Evolutionary conservation across 306 rosid genomes (phyloP).

Genomic region (Lupinus albus): DNA sequence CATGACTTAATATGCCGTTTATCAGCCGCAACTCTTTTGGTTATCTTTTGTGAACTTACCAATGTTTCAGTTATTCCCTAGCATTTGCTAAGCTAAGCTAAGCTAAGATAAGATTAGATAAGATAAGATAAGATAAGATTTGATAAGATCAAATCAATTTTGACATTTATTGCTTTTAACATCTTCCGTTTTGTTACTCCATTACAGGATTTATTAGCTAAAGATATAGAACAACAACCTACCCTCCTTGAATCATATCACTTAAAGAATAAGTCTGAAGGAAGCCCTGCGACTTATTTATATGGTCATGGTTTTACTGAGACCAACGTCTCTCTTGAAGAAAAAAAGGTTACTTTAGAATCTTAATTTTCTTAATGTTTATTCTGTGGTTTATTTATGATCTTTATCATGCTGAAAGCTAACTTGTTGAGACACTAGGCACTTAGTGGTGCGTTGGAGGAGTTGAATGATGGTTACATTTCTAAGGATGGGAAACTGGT

Average conservation of each 20-base stretch:
- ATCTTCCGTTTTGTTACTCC: slow-evolving; percentile 40
- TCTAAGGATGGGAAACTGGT: slow-evolving; percentile 84
- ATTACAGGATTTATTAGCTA: slow-evolving; percentile 52
- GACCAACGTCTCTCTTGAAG: slow-evolving; percentile 45
- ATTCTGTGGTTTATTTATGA: slow-evolving; percentile 28
- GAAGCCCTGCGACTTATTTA: slow-evolving; percentile 37
- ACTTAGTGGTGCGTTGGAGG: slow-evolving; percentile 54
- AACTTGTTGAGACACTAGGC: slow-evolving; percentile 53
- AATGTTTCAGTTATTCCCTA: slow-evolving; percentile 33
- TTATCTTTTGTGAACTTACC: slow-evolving; percentile 20
- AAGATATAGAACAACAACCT: slow-evolving; percentile 48
- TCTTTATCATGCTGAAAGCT: slow-evolving; percentile 33
- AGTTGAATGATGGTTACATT: slow-evolving; percentile 60
- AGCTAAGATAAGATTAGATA: no score
- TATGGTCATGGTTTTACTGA: slow-evolving; percentile 43
- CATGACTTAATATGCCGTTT: slow-evolving; percentile 27
- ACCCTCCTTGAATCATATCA: slow-evolving; percentile 75
- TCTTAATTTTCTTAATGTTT: slow-evolving; percentile 21
- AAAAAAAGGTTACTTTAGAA: slow-evolving; percentile 59
- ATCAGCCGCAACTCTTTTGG: slow-evolving; percentile 11
- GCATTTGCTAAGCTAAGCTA: slow-evolving; percentile 33
- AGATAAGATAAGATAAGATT: no score
- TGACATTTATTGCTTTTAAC: slow-evolving; percentile 40
- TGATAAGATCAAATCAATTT: no score
- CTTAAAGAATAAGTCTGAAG: slow-evolving; percentile 53